Evolutionary conservation across 306 rosid genomes (phyloP), one percentile per base, ranked within the genome.

Genomic region (Fragaria iinumae): DNA sequence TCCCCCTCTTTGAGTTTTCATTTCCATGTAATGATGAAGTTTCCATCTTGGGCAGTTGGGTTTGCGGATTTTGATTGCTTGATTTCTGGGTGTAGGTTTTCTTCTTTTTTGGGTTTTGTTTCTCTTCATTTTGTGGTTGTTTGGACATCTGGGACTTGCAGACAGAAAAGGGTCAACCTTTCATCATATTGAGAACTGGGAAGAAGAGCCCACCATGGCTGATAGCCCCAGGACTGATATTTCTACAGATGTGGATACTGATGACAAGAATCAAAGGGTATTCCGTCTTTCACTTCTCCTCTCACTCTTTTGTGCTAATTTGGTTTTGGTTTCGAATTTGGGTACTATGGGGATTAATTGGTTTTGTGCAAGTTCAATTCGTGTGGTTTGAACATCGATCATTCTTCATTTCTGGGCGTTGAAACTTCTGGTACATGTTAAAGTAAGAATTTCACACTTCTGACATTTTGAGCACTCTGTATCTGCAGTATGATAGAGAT

Each of bases 171-270:
- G 85, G 81, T 80, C 91, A 85, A 78, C 80, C 84, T 77, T 80
- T 11, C 76, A 83, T 81, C 79, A 68, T 81, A 75, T 76, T 67
- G 87, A 85, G 72, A 79, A 74, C 79, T 74, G 75, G 83, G 81
- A 80, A 87, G 53, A 48, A 20, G 91, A 83, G 63, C 80, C 85
- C 71, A 67, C 84, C 84, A 96, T 96, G 99, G 93, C 99, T 47
- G 98, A 91, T 82, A 96, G 99, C 88, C 98, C 99, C 11, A 81
- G 98, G 93, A 92, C 99, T 79, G 99, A 96, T 90, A 96, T 96
- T 41, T 92, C 99, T 56, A 92, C 99, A 57, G 99, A 96, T 79
- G 98, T 45, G 56, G 99, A 96, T 76, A 92, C 96, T 48, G 99
- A 96, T 82, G 98, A 96, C 65, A 96, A 84, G 86, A 89, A 89